Conservation (phyloP, 805 yeast species). For the Ogataea chonburiensis region DNA sequence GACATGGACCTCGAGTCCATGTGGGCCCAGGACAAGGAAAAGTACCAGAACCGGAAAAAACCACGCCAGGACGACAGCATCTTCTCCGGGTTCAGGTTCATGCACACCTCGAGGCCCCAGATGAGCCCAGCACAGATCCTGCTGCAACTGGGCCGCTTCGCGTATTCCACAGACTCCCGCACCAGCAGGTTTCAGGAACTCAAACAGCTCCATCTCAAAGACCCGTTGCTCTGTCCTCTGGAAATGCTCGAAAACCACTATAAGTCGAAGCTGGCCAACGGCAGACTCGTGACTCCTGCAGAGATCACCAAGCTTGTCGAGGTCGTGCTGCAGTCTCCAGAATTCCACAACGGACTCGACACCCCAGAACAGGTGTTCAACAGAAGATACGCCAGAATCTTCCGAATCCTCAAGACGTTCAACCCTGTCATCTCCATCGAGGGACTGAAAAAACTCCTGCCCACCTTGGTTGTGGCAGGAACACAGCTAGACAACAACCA, state of each 20-base stretch:
- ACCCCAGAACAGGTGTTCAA: constrained; percentile 19
- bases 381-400: constrained; percentile 22
- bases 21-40: constrained; percentile 41
- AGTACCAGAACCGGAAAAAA: constrained; percentile 12
- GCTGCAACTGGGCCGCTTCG: constrained; percentile 12
- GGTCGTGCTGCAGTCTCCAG: constrained; percentile 29
- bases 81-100: constrained; percentile 45
- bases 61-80: constrained; percentile 40
- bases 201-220: constrained; percentile 21
- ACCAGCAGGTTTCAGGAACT: constrained; percentile 19
- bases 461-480: constrained; percentile 28
- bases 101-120: constrained; percentile 37
- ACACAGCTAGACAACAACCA: constrained; percentile 28
- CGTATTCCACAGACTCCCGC: constrained; percentile 2
- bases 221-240: constrained; percentile 22
- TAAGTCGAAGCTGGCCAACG: constrained; percentile 31
- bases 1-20: constrained; percentile 70
- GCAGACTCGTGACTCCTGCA: constrained; percentile 24
- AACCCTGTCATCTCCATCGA: constrained; percentile 20
- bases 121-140: constrained; percentile 1
- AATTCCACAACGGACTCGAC: constrained; percentile 22
- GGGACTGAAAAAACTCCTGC: constrained; percentile 25
- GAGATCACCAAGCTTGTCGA: constrained; percentile 24
- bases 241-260: constrained; percentile 22
- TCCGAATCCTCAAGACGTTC: constrained; percentile 19